Evolutionary conservation across 352 stramenopile species (phyloP).

Genomic region (Globisporangium abappressorium): DNA sequence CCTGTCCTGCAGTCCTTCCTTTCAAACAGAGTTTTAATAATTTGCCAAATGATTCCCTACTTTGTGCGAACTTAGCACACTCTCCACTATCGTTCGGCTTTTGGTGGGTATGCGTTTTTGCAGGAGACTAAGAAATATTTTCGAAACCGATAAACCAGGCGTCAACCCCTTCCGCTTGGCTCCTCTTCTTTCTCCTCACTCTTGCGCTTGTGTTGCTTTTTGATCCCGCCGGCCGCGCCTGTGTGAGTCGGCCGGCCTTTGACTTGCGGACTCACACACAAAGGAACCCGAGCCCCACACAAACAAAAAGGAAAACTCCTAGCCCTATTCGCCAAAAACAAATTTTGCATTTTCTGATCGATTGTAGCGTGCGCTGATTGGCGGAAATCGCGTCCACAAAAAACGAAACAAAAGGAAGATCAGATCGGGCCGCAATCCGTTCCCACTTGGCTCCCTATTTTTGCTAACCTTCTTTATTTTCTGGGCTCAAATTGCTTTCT

Average conservation of each 20-base stretch:
- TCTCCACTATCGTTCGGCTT: background rate
- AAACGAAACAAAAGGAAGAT: constrained; percentile 4
- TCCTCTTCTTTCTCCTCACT: constrained; percentile 2
- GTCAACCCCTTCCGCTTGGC: background rate
- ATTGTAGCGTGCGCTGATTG: background rate
- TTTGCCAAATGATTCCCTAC: no score
- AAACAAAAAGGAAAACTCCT: background rate
- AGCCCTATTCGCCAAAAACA: background rate
- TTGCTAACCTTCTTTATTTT: constrained; percentile 11
- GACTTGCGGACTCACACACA: background rate
- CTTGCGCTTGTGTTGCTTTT: background rate
- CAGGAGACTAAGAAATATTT: background rate
- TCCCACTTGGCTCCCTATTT: background rate
- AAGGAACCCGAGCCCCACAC: background rate
- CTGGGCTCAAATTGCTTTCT: background rate
- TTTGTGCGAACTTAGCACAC: background rate
- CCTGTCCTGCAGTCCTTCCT: no score
- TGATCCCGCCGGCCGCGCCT: background rate
- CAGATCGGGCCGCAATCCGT: background rate
- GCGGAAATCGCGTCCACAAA: background rate
- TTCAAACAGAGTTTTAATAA: no score
- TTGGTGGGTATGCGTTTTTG: background rate
- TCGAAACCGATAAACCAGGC: constrained; percentile 3
- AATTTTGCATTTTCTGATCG: background rate
- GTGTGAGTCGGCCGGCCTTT: background rate